phyloP scores from a whole-genome alignment of 805 yeast genomes.

The Saccharomycopsis fermentans region DNA sequence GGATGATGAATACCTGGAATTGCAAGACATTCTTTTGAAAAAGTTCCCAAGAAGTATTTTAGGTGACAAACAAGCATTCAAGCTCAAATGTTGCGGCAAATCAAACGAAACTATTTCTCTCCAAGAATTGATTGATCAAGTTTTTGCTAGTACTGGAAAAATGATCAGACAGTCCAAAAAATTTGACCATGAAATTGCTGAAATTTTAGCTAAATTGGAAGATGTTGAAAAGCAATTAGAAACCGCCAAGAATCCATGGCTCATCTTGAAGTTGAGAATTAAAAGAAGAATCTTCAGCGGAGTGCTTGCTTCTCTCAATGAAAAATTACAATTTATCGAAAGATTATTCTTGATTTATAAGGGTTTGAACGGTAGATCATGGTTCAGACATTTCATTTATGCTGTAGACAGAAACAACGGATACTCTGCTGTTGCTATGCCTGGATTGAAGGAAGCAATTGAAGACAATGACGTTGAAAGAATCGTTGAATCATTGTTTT shows the following conservation, averaged over 20 bases:
- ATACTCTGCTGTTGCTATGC: conserved; percentile 47
- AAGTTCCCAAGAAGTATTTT: background rate
- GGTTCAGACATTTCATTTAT: conserved; percentile 52
- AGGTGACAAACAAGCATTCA: background rate
- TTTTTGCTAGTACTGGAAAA: background rate
- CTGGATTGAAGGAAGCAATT: conserved; percentile 44
- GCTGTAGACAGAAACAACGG: conserved; percentile 55
- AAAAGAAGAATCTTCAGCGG: background rate
- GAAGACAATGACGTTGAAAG: conserved; percentile 34
- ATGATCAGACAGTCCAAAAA: background rate
- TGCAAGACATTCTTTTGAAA: background rate
- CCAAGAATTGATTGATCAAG: background rate
- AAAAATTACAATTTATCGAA: conserved; percentile 34
- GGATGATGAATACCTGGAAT: background rate
- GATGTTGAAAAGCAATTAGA: background rate
- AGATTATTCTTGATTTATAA: conserved; percentile 34
- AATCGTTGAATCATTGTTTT: conserved; percentile 31
- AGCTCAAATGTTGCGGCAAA: background rate
- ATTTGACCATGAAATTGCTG: conserved; percentile 11
- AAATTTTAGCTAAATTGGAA: conserved; percentile 15
- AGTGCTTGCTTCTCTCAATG: conserved; percentile 27
- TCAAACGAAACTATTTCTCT: background rate
- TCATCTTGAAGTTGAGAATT: background rate
- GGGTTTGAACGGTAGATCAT: conserved; percentile 41
- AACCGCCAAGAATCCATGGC: background rate